Base-by-base conservation (phyloP, 176 grass and related monocot genomes). In the Metroxylon sagu region DNA sequence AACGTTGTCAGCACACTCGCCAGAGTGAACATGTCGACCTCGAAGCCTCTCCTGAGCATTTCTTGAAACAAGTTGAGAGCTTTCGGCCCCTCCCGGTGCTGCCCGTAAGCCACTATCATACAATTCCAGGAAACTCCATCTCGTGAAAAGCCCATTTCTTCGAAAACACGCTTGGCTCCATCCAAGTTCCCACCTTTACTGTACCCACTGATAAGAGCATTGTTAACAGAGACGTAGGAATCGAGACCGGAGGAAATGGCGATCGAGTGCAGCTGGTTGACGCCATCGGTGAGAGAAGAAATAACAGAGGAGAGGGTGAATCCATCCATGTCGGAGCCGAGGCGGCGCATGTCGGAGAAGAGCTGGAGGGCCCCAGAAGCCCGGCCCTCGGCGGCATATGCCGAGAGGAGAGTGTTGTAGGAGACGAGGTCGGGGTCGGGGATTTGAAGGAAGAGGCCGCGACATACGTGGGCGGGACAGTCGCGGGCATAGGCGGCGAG, bases 101-200 rank as follows among this genome's bases (percentile, higher is more conserved):
- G 79, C 25, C 79, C 79, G 12, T 64, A 81, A 25, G 69, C 79
- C 4, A 69, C 72, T 17, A 81, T 81, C 66, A 81, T 81, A 54
- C 79, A 81, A 43, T 81, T 81, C 79, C 79, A 81, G 4, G 72
- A 71, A 39, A 81, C 79, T 26, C 62, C 66, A 53, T 71, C 74
- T 17, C 66, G 49, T 0, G 3, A 8, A 17, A 16, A 52, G 17
- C 4, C 21, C 59, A 71, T 81, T 16, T 48, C 60, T 14, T 51
- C 1, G 5, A 81, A 81, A 4, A 81, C 49, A 27, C 14, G 30
- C 61, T 81, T 61, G 4, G 79, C 66, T 26, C 54, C 54, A 16
- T 49, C 16, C 60, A 81, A 66, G 26, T 55, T 59, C 48, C 66
- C 67, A 5, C 53, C 53, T 52, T 81, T 81, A 7, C 60, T 69